A percentile compares a stretch with the other conserved stretches of the same genome.
phyloP scores from a whole-genome alignment of 257 asterid genomes.

The Solanum rostratum region DNA sequence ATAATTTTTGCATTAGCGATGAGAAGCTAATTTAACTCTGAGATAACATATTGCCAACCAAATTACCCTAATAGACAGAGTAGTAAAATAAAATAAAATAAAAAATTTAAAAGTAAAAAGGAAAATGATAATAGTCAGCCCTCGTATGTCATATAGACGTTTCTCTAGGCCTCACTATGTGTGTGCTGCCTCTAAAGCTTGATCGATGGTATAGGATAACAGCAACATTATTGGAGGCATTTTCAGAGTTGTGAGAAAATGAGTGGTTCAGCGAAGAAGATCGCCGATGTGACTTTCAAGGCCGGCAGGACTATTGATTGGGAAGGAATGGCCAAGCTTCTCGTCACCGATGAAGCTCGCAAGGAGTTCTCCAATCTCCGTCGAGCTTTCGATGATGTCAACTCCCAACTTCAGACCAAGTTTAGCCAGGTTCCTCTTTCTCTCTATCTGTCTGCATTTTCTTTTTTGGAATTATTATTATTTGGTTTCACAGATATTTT shows the following conservation, averaged over 20 bases:
- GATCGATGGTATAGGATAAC: neutral
- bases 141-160: neutral
- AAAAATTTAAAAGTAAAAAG: neutral
- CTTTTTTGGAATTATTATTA: neutral
- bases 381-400: conserved; percentile 93
- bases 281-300: conserved; percentile 71
- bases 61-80: too few species aligned
- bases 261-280: conserved; percentile 87
- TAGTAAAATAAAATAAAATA: too few species aligned
- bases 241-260: conserved; percentile 12
- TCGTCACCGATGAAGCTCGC: conserved; percentile 92
- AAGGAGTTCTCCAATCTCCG: conserved; percentile 83
- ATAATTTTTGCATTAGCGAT: too few species aligned
- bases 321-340: conserved; percentile 92
- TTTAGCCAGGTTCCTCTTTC: conserved; percentile 63
- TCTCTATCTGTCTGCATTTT: neutral
- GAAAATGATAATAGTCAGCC: neutral
- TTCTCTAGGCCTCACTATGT: neutral
- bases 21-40: too few species aligned
- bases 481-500: neutral
- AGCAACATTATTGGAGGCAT: neutral
- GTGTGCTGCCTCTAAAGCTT: neutral
- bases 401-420: conserved; percentile 78
- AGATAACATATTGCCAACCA: too few species aligned
- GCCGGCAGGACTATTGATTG: conserved; percentile 71